Percentiles rank a stretch among this genome's conserved stretches.
Evolutionary conservation across 2,329 filamentous ascomycete species (phyloP).

Genomic region (Furcasterigmium sp.): DNA sequence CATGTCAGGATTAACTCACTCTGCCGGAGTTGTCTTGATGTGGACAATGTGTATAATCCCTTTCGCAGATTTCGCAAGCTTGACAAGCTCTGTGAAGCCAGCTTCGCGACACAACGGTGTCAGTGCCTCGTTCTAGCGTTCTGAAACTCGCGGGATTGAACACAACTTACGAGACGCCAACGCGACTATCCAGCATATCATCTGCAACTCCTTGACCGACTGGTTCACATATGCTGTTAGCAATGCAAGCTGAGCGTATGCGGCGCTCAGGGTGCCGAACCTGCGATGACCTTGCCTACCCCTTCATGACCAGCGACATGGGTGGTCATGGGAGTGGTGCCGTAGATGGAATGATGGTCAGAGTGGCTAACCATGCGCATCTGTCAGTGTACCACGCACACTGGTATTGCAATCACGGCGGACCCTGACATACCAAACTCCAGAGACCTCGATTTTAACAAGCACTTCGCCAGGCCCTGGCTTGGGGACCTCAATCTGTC

Average conservation of each 20-base stretch:
- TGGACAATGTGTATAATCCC: neutral
- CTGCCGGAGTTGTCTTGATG: neutral
- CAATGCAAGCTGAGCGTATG: neutral
- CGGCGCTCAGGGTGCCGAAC: neutral
- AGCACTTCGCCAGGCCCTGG: neutral
- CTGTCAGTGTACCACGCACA: neutral
- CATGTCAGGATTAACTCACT: neutral
- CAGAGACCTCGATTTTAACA: neutral
- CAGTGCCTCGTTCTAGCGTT: neutral
- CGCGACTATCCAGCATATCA: neutral
- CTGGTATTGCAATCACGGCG: neutral
- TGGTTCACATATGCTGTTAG: neutral
- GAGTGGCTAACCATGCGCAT: neutral
- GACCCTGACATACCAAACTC: neutral
- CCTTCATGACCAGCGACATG: neutral
- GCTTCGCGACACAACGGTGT: neutral
- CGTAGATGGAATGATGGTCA: neutral
- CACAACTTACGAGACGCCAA: neutral
- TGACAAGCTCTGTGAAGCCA: neutral
- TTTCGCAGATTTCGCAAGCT: neutral
- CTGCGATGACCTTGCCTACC: neutral
- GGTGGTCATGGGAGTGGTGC: neutral
- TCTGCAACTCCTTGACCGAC: neutral
- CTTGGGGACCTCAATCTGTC: neutral
- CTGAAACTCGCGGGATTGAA: neutral